Evolutionary conservation across 805 yeast species (phyloP).

Genomic region (Kregervanrija pseudodelftensis): DNA sequence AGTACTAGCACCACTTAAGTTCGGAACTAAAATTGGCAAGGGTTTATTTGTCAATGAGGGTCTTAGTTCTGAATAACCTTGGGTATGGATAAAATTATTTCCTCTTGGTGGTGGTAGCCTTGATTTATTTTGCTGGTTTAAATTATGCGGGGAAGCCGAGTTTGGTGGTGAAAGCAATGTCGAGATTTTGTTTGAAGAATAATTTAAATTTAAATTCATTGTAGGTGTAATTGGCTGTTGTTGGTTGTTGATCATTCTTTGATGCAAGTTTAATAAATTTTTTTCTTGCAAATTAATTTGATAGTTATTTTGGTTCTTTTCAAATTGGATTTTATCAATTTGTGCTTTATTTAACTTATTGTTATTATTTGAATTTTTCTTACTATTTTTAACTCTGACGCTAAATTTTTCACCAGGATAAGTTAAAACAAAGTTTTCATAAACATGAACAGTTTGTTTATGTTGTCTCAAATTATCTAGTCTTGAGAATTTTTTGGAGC

Average conservation of each 20-base stretch:
- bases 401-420: conserved; percentile 29
- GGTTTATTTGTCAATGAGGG: conserved; percentile 26
- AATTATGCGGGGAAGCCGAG: conserved; percentile 4
- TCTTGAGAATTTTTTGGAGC: conserved; percentile 71
- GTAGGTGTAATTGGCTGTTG: conserved; percentile 1
- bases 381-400: conserved; percentile 21
- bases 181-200: background rate
- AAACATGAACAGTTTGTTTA: conserved; percentile 74
- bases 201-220: background rate
- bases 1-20: conserved; percentile 3
- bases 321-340: background rate
- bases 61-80: conserved; percentile 20
- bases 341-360: background rate
- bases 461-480: conserved; percentile 88
- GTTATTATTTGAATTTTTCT: conserved; percentile 4
- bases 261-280: too few relatives aligned
- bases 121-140: conserved; percentile 1
- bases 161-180: conserved; percentile 5
- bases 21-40: conserved; percentile 23
- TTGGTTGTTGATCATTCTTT: background rate
- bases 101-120: conserved; percentile 27
- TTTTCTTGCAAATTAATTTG: too few relatives aligned
- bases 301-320: too few relatives aligned
- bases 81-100: conserved; percentile 8
- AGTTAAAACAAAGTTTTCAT: conserved; percentile 30